phyloP scores from a whole-genome alignment of 768 basidiomycete genomes.

The Boletellus emodensis region DNA sequence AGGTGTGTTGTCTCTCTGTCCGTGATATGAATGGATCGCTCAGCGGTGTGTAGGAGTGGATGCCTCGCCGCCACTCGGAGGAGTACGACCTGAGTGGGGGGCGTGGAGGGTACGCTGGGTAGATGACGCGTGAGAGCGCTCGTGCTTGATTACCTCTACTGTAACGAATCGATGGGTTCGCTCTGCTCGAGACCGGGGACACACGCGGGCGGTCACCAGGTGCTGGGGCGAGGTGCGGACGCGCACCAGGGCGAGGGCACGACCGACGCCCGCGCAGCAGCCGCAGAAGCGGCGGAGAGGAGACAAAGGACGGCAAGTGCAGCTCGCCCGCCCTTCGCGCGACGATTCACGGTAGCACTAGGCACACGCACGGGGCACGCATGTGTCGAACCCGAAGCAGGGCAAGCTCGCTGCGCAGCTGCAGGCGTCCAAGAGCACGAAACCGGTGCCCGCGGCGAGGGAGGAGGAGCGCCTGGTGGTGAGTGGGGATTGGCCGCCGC shows the following conservation, averaged over 20 bases:
- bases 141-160: too few species aligned
- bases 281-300: conserved; percentile 61
- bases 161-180: conserved; percentile 43
- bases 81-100: conserved; percentile 47
- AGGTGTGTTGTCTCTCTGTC: conserved; percentile 46
- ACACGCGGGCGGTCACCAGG: conserved; percentile 45
- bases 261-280: conserved; percentile 48
- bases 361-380: conserved; percentile 42
- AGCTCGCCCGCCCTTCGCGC: conserved; percentile 7
- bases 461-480: conserved; percentile 44
- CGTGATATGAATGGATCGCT: conserved; percentile 16
- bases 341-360: conserved; percentile 27
- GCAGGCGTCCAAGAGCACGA: conserved; percentile 36
- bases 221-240: conserved; percentile 39
- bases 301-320: conserved; percentile 51
- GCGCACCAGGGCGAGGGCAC: conserved; percentile 24
- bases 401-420: conserved; percentile 43
- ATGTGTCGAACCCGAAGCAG: conserved; percentile 42
- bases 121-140: too few species aligned
- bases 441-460: conserved; percentile 35
- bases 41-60: conserved; percentile 28
- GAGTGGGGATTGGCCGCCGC: conserved; percentile 25
- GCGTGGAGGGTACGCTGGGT: conserved; percentile 39
- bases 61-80: conserved; percentile 50
- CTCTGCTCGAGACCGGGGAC: conserved; percentile 50